Conservation (phyloP, 139 green algal species). For the Yamagishiella unicocca region DNA sequence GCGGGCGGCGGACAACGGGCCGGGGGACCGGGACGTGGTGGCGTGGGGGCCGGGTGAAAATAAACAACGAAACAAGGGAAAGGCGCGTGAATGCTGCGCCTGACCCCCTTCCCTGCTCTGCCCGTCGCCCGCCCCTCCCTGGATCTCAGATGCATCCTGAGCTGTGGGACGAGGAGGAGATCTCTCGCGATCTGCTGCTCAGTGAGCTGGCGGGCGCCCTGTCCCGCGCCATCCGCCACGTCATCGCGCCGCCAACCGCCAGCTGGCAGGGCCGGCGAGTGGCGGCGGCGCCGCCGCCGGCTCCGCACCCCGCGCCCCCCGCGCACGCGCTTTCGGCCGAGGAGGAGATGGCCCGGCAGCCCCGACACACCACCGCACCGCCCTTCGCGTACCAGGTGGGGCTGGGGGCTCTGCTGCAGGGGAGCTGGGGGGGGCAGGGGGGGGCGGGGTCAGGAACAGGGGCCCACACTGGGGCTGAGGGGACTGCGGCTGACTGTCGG, state of each 20-base stretch:
- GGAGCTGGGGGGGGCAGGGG: too few relatives aligned
- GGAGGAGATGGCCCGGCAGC: background rate
- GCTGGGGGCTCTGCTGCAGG: background rate
- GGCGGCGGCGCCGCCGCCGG: background rate
- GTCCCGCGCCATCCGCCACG: slow-evolving; percentile 67
- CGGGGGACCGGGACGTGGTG: too few relatives aligned
- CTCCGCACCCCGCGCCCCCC: background rate
- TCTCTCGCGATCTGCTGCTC: slow-evolving; percentile 68
- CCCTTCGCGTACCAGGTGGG: slow-evolving; percentile 55
- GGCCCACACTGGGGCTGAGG: too few relatives aligned
- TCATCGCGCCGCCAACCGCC: slow-evolving; percentile 75
- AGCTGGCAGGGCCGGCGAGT: slow-evolving; percentile 51
- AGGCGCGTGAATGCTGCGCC: too few relatives aligned
- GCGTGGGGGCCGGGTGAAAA: background rate
- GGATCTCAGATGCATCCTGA: background rate
- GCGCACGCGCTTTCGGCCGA: background rate
- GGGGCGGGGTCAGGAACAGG: too few relatives aligned
- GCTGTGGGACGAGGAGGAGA: slow-evolving; percentile 31
- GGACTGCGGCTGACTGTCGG: too few relatives aligned
- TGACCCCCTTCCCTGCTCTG: too few relatives aligned
- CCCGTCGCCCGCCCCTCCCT: too few relatives aligned
- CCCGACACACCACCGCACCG: slow-evolving; percentile 9
- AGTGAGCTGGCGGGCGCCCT: slow-evolving; percentile 61
- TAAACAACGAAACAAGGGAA: too few relatives aligned
- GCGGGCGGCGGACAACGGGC: too few relatives aligned